These are phyloP conservation scores for Melocanna baccifera DNA, from an alignment of 176 grass and related monocot species.

Conservation along the genomic window DNA sequence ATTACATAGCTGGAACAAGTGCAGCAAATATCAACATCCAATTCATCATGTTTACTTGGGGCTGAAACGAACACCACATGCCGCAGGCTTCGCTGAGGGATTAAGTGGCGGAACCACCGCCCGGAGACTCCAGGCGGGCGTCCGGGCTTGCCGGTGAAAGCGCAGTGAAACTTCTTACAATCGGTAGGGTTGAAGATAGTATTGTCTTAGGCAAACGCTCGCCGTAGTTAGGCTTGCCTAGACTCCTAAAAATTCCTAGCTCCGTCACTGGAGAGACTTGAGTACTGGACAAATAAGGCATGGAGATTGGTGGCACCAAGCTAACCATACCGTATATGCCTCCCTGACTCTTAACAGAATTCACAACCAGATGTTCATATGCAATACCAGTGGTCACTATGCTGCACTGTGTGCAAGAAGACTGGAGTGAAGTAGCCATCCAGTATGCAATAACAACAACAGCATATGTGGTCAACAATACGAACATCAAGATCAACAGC, in stretches of 20 bases:
- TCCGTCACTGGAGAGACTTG: too few species aligned
- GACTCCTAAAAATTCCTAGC: too few species aligned
- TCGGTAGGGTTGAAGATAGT: too few species aligned
- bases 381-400: background rate
- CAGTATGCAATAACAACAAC: slow-evolving; percentile 39
- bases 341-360: background rate
- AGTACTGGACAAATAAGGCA: background rate
- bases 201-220: too few species aligned
- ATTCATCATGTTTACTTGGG: slow-evolving; percentile 34
- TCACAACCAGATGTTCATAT: background rate
- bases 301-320: background rate
- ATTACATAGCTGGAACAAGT: background rate
- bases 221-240: too few species aligned
- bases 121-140: too few species aligned
- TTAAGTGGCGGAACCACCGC: too few species aligned
- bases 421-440: slow-evolving; percentile 28
- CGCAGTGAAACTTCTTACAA: too few species aligned
- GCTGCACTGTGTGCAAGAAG: slow-evolving; percentile 16
- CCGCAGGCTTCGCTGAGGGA: slow-evolving; percentile 16
- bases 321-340: background rate
- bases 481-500: slow-evolving; percentile 14
- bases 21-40: slow-evolving; percentile 14
- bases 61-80: slow-evolving; percentile 15
- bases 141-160: too few species aligned
- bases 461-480: slow-evolving; percentile 27